Base-by-base conservation (phyloP, 768 basidiomycete species). In the Rhodotorula paludigena region DNA sequence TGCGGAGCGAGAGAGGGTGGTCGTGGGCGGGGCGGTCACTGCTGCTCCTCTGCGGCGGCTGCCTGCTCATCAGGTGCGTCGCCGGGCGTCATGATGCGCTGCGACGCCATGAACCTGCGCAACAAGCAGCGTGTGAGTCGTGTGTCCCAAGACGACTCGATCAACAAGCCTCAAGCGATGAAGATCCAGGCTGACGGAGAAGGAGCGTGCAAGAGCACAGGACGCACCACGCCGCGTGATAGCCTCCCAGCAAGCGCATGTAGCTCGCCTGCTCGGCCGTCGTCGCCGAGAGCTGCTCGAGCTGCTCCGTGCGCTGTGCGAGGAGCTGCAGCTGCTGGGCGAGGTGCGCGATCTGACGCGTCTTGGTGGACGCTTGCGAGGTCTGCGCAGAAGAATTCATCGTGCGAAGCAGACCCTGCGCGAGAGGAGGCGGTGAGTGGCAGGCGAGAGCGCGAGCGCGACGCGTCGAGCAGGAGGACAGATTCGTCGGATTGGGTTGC, bases 281-380 rank as follows among this genome's bases (percentile, higher is more conserved):
- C 28, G 45, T 52, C 23, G 35, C 44, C 21, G 63, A 35, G 20
- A 72, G 51, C 48, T 67, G 66, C 18, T 63, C 62, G 54, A 72
- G 70, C 30, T 64, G 36, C 28, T 57, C 59, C 14, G 65, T 68
- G n/a, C 66, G 54, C 35, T 62, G 32, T 15, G 63, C 44, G 30
- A 72, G 59, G 28, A 94, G 1, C 8, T 38, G 28, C 2, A 72
- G 59, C 39, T 67, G 59, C 2, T 51, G 59, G n/a, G 66, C 59
- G 49, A 72, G 66, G 33, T 64, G 44, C 20, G 56, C 36, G 45
- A 68, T 51, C 23, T 66, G 66, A 20, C 58, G 59, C 38, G 61
- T 60, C 33, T 55, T 51, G 8, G 57, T 18, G 14, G 60, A 53
- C n/a, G 39, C 4, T 2, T 21, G 25, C 9, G 35, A 11, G 2